phyloP scores from a whole-genome alignment of 2,329 filamentous ascomycete species.

The Aspergillus uvarum region DNA sequence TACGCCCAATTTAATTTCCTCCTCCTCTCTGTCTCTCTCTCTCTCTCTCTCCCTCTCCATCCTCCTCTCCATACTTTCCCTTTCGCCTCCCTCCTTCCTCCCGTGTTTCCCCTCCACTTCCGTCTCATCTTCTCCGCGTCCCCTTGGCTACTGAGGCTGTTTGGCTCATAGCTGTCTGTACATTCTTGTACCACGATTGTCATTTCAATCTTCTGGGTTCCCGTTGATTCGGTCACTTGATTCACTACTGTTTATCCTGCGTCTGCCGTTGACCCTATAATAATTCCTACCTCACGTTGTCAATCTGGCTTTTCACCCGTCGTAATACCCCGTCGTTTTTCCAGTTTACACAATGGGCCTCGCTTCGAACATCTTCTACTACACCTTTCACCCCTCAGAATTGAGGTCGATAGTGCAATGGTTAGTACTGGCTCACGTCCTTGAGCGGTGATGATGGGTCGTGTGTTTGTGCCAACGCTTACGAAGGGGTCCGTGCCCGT shows the following conservation, averaged over 20 bases:
- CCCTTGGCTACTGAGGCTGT: slow-evolving; percentile 5
- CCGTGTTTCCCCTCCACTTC: too few relatives aligned
- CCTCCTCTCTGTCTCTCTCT: slow-evolving; percentile 1
- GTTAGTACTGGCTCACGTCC: slow-evolving; percentile 51
- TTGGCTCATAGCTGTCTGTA: slow-evolving; percentile 10
- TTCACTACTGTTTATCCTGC: background rate
- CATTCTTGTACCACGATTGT: slow-evolving; percentile 11
- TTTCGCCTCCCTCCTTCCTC: background rate
- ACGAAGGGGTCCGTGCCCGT: slow-evolving; percentile 3
- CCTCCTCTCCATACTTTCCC: background rate
- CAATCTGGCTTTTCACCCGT: slow-evolving; percentile 9
- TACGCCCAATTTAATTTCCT: slow-evolving; percentile 6
- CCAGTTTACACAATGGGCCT: slow-evolving; percentile 38
- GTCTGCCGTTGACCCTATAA: background rate
- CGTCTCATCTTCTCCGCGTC: background rate
- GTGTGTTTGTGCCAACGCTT: slow-evolving; percentile 17
- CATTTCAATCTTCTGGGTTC: slow-evolving; percentile 1
- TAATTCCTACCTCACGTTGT: slow-evolving; percentile 1
- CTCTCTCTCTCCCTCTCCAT: background rate
- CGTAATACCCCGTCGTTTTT: slow-evolving; percentile 5
- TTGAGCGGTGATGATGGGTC: slow-evolving; percentile 4
- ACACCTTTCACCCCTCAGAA: slow-evolving; percentile 71
- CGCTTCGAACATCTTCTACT: slow-evolving; percentile 63
- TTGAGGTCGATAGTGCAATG: slow-evolving; percentile 85
- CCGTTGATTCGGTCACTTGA: slow-evolving; percentile 12